Conservation (phyloP, 2,329 filamentous ascomycete species). For the Fusarium pseudoanthophilum region DNA sequence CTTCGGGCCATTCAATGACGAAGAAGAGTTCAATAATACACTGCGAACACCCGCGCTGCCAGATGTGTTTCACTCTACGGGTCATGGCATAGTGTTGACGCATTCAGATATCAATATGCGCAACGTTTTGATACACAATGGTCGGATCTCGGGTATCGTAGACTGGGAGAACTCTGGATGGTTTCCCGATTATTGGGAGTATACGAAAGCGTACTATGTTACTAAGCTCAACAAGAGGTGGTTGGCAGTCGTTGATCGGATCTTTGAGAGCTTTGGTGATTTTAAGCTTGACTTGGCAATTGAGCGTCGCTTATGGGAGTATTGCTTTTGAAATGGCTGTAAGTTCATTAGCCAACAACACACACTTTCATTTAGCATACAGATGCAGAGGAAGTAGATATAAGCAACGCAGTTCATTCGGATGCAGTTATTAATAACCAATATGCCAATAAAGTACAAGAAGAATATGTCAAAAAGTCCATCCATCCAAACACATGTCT, state of each 20-base stretch:
- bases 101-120: conserved; percentile 51
- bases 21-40: conserved; percentile 25
- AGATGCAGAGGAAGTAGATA: neutral
- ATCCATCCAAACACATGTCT: neutral
- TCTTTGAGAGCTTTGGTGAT: neutral
- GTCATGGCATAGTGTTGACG: conserved; percentile 52
- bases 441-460: conserved; percentile 8
- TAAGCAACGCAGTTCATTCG: neutral
- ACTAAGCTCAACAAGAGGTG: conserved; percentile 1
- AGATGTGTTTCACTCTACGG: neutral
- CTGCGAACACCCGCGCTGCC: neutral
- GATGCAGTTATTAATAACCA: conserved; percentile 11
- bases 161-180: conserved; percentile 44
- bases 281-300: neutral
- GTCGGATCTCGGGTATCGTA: conserved; percentile 44
- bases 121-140: conserved; percentile 44
- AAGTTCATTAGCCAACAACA: too few relatives aligned
- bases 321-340: neutral
- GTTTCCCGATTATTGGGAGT: conserved; percentile 43
- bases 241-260: accelerated
- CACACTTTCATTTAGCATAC: too few relatives aligned
- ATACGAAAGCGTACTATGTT: conserved; percentile 27
- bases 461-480: conserved; percentile 5
- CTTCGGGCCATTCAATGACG: conserved; percentile 13
- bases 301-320: neutral